Percentiles rank a stretch among this genome's conserved stretches.
phyloP scores from a whole-genome alignment of 495 filamentous ascomycete species.

The Parmelia sp. region DNA sequence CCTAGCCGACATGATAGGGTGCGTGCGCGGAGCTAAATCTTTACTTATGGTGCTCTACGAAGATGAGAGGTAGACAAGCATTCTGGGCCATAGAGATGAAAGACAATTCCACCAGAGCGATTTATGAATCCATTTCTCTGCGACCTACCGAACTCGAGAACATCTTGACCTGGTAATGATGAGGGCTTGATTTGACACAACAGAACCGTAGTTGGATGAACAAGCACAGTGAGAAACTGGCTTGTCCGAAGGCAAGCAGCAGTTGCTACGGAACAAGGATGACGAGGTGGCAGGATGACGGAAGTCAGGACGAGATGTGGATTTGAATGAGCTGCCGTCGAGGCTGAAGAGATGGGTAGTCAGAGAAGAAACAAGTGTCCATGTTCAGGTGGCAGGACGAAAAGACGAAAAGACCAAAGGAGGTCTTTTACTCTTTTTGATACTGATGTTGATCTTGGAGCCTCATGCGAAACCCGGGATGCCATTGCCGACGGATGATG shows the following conservation, averaged over 20 bases:
- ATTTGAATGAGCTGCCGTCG: neutral
- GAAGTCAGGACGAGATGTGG: neutral
- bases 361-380: neutral
- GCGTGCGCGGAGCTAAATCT: too few species aligned
- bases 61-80: neutral
- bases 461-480: neutral
- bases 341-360: neutral
- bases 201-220: neutral
- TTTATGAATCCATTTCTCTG: too few species aligned
- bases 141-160: constrained; percentile 27
- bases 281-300: neutral
- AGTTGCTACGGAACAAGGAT: neutral
- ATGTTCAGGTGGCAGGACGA: neutral
- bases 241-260: neutral
- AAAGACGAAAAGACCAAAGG: neutral
- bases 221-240: neutral
- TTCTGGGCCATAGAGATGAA: neutral
- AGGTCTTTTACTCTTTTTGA: too few species aligned
- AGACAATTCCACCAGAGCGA: neutral
- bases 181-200: too few species aligned
- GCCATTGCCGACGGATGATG: neutral
- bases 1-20: neutral
- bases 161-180: constrained; percentile 13
- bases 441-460: neutral
- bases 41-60: neutral